Evolutionary conservation across 768 basidiomycete species (phyloP).

Genomic region (Trametes cubensis): DNA sequence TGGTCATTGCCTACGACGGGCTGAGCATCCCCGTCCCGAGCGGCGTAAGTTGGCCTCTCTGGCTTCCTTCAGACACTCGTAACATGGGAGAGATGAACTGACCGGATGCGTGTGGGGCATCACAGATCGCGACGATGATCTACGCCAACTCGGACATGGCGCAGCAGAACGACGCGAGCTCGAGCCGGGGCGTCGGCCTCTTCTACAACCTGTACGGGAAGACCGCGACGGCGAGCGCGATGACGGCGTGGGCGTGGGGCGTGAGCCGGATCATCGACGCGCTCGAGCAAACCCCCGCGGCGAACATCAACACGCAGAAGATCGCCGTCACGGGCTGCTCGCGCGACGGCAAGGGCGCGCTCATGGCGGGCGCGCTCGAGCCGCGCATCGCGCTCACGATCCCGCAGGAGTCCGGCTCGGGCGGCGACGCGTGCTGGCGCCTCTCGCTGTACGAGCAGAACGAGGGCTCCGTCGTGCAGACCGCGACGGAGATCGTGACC

Average conservation of each 20-base stretch:
- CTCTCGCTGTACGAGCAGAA: slow-evolving; percentile 52
- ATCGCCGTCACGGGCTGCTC: slow-evolving; percentile 64
- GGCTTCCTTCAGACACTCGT: slow-evolving; percentile 34
- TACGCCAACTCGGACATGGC: slow-evolving; percentile 60
- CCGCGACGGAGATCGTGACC: slow-evolving; percentile 57
- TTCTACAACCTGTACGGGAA: slow-evolving; percentile 61
- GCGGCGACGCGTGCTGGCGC: slow-evolving; percentile 63
- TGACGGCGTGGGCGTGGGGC: slow-evolving; percentile 68
- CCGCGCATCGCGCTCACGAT: slow-evolving; percentile 60
- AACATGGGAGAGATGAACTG: not conserved
- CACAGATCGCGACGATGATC: slow-evolving; percentile 45
- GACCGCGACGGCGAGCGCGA: slow-evolving; percentile 49
- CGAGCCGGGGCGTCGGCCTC: slow-evolving; percentile 55
- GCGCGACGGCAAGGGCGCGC: slow-evolving; percentile 62
- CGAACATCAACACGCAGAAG: slow-evolving; percentile 50
- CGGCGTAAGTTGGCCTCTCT: slow-evolving; percentile 25
- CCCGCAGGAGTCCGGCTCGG: slow-evolving; percentile 65
- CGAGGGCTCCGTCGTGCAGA: slow-evolving; percentile 51
- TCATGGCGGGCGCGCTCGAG: slow-evolving; percentile 62
- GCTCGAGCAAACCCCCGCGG: slow-evolving; percentile 50
- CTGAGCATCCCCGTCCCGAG: slow-evolving; percentile 40
- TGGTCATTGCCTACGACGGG: slow-evolving; percentile 55
- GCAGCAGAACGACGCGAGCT: slow-evolving; percentile 42
- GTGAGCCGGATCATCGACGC: slow-evolving; percentile 62
- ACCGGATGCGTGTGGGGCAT: slow-evolving; percentile 33